These are phyloP conservation scores for Magnaporthiopsis rhizophila DNA, from an alignment of 2,329 filamentous ascomycete genomes.

Conservation along the genomic window DNA sequence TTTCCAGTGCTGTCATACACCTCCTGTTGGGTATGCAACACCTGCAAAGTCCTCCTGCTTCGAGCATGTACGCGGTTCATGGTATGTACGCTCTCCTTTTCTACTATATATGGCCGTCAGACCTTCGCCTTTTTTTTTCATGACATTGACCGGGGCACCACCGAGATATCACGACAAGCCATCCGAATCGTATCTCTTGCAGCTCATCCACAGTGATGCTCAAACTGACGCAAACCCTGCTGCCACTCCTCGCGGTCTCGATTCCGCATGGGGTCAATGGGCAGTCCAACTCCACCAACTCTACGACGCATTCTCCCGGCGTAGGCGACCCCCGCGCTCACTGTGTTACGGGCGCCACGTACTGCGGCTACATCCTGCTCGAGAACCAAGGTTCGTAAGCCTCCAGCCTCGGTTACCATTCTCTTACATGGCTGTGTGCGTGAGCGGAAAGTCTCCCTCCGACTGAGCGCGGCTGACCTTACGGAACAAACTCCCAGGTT, in stretches of 20 bases:
- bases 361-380: conserved; percentile 20
- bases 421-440: no score
- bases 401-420: no score
- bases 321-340: background rate
- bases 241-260: background rate
- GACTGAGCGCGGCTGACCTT: background rate
- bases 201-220: background rate
- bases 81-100: no score
- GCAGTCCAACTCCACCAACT: conserved; percentile 1
- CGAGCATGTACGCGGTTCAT: no score
- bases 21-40: background rate
- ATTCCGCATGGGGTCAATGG: background rate
- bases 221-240: background rate
- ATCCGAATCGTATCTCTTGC: no score
- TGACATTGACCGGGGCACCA: background rate
- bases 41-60: no score
- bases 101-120: no score
- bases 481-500: conserved; percentile 10
- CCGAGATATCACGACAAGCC: background rate
- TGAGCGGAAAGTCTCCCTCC: background rate
- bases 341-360: conserved; percentile 18
- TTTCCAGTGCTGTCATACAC: background rate
- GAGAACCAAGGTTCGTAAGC: conserved; percentile 15
- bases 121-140: background rate
- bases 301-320: background rate